A percentile compares a stretch with the other conserved stretches of the same genome.
Evolutionary conservation across 148 eudicot species (phyloP).

Genomic region (Nepenthes gracilis): DNA sequence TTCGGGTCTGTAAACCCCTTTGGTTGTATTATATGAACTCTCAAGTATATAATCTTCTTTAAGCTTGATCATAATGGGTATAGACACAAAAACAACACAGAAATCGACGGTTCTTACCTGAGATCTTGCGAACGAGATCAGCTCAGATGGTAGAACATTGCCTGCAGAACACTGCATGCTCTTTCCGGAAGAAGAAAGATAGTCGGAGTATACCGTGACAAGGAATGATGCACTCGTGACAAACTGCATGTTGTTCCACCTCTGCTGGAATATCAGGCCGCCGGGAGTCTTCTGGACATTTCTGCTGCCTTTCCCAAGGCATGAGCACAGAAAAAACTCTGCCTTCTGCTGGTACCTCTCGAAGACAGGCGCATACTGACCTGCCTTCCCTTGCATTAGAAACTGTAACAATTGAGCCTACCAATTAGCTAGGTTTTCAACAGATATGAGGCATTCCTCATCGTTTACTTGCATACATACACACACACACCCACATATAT

Average conservation of each 20-base stretch:
- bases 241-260: conserved; percentile 98
- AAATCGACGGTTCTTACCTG: conserved; percentile 35
- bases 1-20: no score
- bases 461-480: no score
- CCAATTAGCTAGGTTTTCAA: no score
- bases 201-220: conserved; percentile 76
- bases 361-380: conserved; percentile 37
- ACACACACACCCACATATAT: no score
- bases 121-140: conserved; percentile 65
- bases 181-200: conserved; percentile 58
- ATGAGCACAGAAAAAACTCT: conserved; percentile 85
- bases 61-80: no score
- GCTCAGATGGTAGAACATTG: conserved; percentile 52
- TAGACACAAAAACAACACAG: no score
- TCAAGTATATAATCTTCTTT: no score
- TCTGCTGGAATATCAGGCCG: conserved; percentile 81
- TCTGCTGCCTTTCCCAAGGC: conserved; percentile 70
- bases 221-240: conserved; percentile 97
- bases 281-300: conserved; percentile 90
- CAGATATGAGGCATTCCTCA: no score
- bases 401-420: conserved; percentile 29
- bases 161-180: conserved; percentile 47
- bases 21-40: no score
- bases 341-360: conserved; percentile 73
- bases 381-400: conserved; percentile 78